Base-by-base conservation (phyloP, 75 land plant species). In the Cunninghamia lanceolata region DNA sequence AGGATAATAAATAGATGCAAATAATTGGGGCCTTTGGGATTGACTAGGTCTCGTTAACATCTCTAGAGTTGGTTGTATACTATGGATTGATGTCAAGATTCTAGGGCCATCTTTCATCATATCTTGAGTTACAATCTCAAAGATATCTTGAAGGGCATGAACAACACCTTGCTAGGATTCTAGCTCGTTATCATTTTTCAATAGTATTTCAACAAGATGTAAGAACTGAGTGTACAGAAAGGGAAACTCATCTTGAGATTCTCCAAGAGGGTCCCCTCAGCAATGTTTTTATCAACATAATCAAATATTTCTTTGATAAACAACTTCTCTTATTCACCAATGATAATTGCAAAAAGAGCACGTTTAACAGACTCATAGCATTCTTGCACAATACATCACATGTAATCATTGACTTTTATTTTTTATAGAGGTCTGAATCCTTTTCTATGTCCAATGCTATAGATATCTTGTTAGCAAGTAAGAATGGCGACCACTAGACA, bases 391-490 rank as follows among this genome's bases (percentile, higher is more conserved):
- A 97, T 97, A 70, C 90, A 92, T 81, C 70, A 70, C 97, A 95
- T 95, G 90, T 95, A 96, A 9, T 91, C 88, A 88, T 98, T 97
- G 87, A 47, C 86, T 77, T 86, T 92, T 30, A 98, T 95, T 87
- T 95, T 70, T 85, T 91, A 84, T 89, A 86, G 53, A 98, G 86
- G 0, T 93, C 94, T 14, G 79, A 87, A 85, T 93, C 94, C 53
- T 89, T 93, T 53, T 96, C 98, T 94, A 96, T 97, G 87, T 96
- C 94, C 66, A 97, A 39, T 68, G 98, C 98, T 84, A 93, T 88
- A 59, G 98, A 95, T 87, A 97, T 93, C 99, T 98, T 98, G 85
- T 89, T 91, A 86, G 96, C 96, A 45, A 97, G 90, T 30, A 95
- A 93, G 82, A 97, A 97, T 50, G 92, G 89, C 42, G 99, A 97